phyloP scores from a whole-genome alignment of 2,329 filamentous ascomycete genomes.

The Phialophora macrospora region DNA sequence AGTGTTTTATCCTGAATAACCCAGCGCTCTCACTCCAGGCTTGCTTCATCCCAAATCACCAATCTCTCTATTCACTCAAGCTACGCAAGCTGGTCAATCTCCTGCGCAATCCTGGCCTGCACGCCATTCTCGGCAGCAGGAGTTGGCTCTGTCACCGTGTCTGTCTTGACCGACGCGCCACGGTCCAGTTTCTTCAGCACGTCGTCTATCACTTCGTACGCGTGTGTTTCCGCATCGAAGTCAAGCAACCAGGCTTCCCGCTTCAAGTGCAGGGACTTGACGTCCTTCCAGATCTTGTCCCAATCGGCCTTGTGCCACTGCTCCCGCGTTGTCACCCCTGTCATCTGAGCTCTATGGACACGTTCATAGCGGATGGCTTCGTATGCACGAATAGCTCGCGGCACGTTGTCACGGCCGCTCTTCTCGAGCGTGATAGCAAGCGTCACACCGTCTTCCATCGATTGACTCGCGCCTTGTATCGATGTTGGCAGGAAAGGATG shows the following conservation, averaged over 20 bases:
- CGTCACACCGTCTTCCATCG: slow-evolving; percentile 57
- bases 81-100: slow-evolving; percentile 32
- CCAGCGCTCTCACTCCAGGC: no score
- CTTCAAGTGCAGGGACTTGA: slow-evolving; percentile 37
- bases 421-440: slow-evolving; percentile 52
- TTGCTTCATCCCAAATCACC: not conserved
- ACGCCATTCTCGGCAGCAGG: slow-evolving; percentile 15
- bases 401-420: slow-evolving; percentile 39
- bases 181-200: slow-evolving; percentile 33
- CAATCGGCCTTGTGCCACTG: slow-evolving; percentile 41
- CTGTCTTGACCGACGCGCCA: slow-evolving; percentile 19
- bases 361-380: slow-evolving; percentile 39
- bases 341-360: slow-evolving; percentile 38
- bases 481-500: slow-evolving; percentile 58
- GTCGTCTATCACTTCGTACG: slow-evolving; percentile 39
- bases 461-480: slow-evolving; percentile 56
- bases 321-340: slow-evolving; percentile 39
- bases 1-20: no score
- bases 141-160: slow-evolving; percentile 19
- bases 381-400: slow-evolving; percentile 38
- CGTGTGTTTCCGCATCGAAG: slow-evolving; percentile 39
- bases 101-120: slow-evolving; percentile 15
- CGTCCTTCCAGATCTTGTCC: slow-evolving; percentile 50
- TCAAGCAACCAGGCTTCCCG: slow-evolving; percentile 39
- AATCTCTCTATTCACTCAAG: not conserved